Base-by-base conservation (phyloP, 2,329 filamentous ascomycete species). In the Paraphaeosphaeria sporulosa region DNA sequence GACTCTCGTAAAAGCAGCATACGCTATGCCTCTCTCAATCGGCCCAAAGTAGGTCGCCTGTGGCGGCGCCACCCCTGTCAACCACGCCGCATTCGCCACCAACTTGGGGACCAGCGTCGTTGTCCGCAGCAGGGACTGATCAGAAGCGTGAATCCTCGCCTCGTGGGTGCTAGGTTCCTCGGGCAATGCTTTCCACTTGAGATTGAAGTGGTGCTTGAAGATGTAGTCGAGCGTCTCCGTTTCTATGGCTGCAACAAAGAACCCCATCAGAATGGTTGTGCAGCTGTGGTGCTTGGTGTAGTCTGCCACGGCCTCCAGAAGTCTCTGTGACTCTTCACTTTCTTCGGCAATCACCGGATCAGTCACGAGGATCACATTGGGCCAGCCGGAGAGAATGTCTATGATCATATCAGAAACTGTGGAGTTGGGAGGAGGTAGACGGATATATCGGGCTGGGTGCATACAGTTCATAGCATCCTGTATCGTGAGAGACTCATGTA, bases 301-400 rank as follows among this genome's bases (percentile, higher is more conserved):
- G 2, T 68, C 59, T 13, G 54, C 60, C 9, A 70, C 47, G 30
- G 65, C 63, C 21, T 47, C 25, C 1, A 71, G 62, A 7, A 71
- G 57, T 2, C 43, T 17, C 25, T 53, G 32, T 38, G 60, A 68
- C 8, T 71, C 64, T 13, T 60, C 53, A 1, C 48, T 54, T n/a
- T 61, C 62, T 9, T 38, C 34, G 8, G 62, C 58, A 30, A 71
- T 64, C 3, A 62, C 60, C 4, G 67, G 44, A 51, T 72, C 68
- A 10, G 67, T 67, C 40, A 71, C 61, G 9, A 72, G 64, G 13
- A 72, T 68, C 15, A 66, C 57, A n/a, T 59, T 66, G 13, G 70
- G 70, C 70, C 69, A 72, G 34, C 67, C 63, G 15, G 64, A 55
- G 9, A 51, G 48, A 19, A 72, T 64, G 46, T 65, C 51, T 54